These are phyloP conservation scores for Fusarium sororula DNA, from an alignment of 2,329 filamentous ascomycete species.

Conservation along the genomic window DNA sequence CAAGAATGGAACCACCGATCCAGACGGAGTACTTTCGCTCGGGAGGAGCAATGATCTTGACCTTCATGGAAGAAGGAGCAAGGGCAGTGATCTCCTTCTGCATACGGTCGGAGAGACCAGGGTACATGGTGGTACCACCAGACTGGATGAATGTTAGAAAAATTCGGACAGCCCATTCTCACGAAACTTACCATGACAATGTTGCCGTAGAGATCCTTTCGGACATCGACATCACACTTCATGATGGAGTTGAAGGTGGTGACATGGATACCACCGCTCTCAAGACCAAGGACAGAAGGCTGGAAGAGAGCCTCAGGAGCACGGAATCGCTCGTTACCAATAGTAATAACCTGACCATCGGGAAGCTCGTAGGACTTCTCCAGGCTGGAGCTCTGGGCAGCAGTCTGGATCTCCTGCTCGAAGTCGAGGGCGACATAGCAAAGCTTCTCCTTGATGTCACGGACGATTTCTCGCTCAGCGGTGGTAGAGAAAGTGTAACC, in stretches of 20 bases:
- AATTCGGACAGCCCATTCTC: not conserved
- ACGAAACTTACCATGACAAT: slow-evolving; percentile 94
- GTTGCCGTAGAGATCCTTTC: slow-evolving; percentile 99
- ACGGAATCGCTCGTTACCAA: slow-evolving; percentile 99
- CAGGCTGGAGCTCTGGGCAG: slow-evolving; percentile 96
- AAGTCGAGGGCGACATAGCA: slow-evolving; percentile 99
- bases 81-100: slow-evolving; percentile 99
- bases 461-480: slow-evolving; percentile 99
- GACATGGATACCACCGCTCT: slow-evolving; percentile 98
- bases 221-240: slow-evolving; percentile 99
- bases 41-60: slow-evolving; percentile 99
- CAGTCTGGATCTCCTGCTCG: slow-evolving; percentile 99
- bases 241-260: slow-evolving; percentile 99
- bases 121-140: slow-evolving; percentile 99
- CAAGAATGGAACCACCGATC: slow-evolving; percentile 99
- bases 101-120: slow-evolving; percentile 99
- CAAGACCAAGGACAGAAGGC: slow-evolving; percentile 96
- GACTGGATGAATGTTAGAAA: slow-evolving; percentile 69
- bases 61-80: slow-evolving; percentile 99
- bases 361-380: slow-evolving; percentile 99
- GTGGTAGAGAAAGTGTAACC: slow-evolving; percentile 99
- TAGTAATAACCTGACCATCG: slow-evolving; percentile 99
- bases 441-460: slow-evolving; percentile 99
- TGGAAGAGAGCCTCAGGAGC: slow-evolving; percentile 99
- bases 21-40: slow-evolving; percentile 99